These are phyloP conservation scores for Drechslerella dactyloides DNA, from an alignment of 2,329 filamentous ascomycete species.

Conservation along the genomic window DNA sequence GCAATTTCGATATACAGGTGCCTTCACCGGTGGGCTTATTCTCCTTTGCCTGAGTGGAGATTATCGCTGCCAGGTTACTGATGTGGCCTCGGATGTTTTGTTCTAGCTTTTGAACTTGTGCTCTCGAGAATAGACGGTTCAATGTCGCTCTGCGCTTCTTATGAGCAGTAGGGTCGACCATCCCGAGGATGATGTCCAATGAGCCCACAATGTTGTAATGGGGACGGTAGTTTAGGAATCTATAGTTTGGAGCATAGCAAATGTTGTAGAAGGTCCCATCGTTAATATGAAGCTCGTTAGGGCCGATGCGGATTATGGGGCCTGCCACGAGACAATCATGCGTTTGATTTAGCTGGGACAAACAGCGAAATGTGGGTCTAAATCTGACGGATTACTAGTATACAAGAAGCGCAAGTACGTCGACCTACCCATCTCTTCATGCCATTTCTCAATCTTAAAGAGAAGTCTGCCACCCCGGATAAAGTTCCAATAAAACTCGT, in stretches of 20 bases:
- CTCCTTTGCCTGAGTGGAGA: not conserved
- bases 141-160: not conserved
- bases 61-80: not conserved
- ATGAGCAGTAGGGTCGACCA: not conserved
- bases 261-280: constrained; percentile 13
- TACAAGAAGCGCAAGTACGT: too few species aligned
- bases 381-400: too few species aligned
- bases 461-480: constrained; percentile 3
- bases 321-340: constrained; percentile 6
- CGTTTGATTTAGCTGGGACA: not conserved
- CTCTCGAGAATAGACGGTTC: constrained; percentile 6
- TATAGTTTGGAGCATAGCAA: constrained; percentile 13
- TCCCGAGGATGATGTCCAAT: not conserved
- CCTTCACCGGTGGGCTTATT: not conserved
- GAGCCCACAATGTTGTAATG: not conserved
- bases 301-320: constrained; percentile 21
- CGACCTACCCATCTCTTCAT: constrained; percentile 15
- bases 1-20: not conserved
- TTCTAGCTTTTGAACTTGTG: not conserved
- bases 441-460: constrained; percentile 10
- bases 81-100: constrained; percentile 7
- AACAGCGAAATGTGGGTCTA: too few species aligned
- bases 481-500: constrained; percentile 13
- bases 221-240: not conserved
- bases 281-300: constrained; percentile 23